Evolutionary conservation across 768 basidiomycete species (phyloP).

Genomic region (Pisolithus albus): DNA sequence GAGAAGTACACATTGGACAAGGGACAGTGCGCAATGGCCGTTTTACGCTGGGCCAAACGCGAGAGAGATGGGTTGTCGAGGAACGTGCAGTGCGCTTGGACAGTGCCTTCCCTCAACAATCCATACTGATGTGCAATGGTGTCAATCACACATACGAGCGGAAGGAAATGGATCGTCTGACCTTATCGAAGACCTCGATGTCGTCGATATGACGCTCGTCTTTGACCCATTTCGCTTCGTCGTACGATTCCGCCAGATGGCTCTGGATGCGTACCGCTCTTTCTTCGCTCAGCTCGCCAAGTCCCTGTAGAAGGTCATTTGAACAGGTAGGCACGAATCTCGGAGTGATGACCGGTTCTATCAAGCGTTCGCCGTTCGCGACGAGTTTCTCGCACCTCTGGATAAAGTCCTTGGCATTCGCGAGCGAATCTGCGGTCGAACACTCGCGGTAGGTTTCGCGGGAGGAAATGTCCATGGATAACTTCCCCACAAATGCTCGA

Average conservation of each 20-base stretch:
- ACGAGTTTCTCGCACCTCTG: slow-evolving; percentile 38
- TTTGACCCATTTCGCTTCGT: slow-evolving; percentile 68
- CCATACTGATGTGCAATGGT: slow-evolving; percentile 34
- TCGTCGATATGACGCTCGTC: slow-evolving; percentile 56
- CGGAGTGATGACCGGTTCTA: slow-evolving; percentile 82
- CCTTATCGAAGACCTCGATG: slow-evolving; percentile 68
- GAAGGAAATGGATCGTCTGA: slow-evolving; percentile 19
- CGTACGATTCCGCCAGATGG: slow-evolving; percentile 76
- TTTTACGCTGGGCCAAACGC: slow-evolving; percentile 42
- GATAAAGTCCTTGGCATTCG: slow-evolving; percentile 52
- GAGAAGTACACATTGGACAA: slow-evolving; percentile 88
- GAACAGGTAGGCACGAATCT: slow-evolving; percentile 89
- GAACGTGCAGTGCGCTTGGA: slow-evolving; percentile 91
- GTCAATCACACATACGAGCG: background rate
- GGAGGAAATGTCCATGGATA: slow-evolving; percentile 82
- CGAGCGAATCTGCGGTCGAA: slow-evolving; percentile 42
- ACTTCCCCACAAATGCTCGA: slow-evolving; percentile 80
- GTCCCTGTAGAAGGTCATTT: slow-evolving; percentile 53
- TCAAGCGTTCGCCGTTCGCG: slow-evolving; percentile 40
- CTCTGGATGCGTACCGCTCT: slow-evolving; percentile 60
- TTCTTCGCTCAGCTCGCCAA: slow-evolving; percentile 48
- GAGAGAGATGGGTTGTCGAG: slow-evolving; percentile 46
- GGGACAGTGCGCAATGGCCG: slow-evolving; percentile 80
- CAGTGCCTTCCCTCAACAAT: slow-evolving; percentile 55
- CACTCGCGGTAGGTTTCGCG: slow-evolving; percentile 65